Evolutionary conservation across 1,139 yeast genomes (phyloP).

Genomic region (Starmera stellimalicola): DNA sequence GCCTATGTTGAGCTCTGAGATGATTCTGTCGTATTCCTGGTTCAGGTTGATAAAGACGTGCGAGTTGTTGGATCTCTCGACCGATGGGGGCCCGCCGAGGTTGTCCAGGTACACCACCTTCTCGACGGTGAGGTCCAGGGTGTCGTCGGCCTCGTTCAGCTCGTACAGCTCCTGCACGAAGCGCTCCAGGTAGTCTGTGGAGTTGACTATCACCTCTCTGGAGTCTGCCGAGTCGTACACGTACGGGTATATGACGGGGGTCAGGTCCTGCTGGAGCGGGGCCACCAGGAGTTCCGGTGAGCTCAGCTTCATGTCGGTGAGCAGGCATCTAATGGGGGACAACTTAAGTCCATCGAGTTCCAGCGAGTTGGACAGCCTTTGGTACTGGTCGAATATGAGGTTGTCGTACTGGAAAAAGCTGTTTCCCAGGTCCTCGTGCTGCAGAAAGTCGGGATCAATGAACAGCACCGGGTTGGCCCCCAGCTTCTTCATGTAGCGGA

Average conservation of each 20-base stretch:
- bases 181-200: conserved; percentile 10
- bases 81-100: conserved; percentile 83
- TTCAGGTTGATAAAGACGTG: conserved; percentile 82
- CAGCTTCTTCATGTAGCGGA: conserved; percentile 27
- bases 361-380: conserved; percentile 5
- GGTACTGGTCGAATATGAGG: conserved; percentile 13
- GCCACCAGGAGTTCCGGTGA: conserved; percentile 1
- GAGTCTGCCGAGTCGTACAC: conserved; percentile 7
- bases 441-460: conserved; percentile 19
- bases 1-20: conserved; percentile 40
- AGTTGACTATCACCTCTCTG: conserved; percentile 11
- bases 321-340: conserved; percentile 10
- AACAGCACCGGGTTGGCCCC: conserved; percentile 32
- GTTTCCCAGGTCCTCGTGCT: conserved; percentile 1
- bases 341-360: conserved; percentile 3
- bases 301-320: conserved; percentile 2
- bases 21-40: conserved; percentile 68
- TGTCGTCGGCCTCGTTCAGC: conserved; percentile 8
- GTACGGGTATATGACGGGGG: conserved; percentile 16
- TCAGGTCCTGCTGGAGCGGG: conserved; percentile 1
- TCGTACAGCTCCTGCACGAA: conserved; percentile 13
- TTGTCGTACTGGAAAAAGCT: conserved; percentile 11
- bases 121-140: conserved; percentile 47
- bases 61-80: conserved; percentile 70
- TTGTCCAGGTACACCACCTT: conserved; percentile 74